Conservation (phyloP, 2,329 filamentous ascomycete species). For the Diaporthe capsici region DNA sequence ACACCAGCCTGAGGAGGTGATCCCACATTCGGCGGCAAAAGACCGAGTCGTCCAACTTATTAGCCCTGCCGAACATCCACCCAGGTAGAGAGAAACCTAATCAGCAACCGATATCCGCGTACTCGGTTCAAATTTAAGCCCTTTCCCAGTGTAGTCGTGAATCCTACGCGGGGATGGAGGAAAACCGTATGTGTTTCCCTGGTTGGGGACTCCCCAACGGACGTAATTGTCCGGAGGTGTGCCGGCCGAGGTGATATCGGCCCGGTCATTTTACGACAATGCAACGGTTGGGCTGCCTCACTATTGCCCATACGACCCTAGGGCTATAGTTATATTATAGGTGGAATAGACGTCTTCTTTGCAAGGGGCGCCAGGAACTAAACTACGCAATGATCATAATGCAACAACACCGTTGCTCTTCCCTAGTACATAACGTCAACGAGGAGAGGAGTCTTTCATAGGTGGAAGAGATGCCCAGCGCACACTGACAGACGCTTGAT, state of each 20-base stretch:
- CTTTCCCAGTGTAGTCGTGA: not conserved
- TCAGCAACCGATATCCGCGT: no score
- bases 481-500: not conserved
- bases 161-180: not conserved
- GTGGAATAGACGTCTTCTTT: not conserved
- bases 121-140: not conserved
- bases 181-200: not conserved
- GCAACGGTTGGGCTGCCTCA: not conserved
- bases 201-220: not conserved
- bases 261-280: not conserved
- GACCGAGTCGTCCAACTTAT: not conserved
- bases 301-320: not conserved
- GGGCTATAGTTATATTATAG: not conserved
- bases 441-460: not conserved
- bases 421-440: not conserved
- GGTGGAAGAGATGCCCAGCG: not conserved
- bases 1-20: not conserved
- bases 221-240: not conserved
- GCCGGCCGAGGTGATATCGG: conserved; percentile 18
- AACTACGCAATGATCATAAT: not conserved
- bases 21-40: not conserved
- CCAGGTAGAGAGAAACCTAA: not conserved
- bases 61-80: not conserved
- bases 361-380: conserved; percentile 3
- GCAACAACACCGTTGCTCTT: not conserved